Conservation (phyloP, 2,329 filamentous ascomycete genomes). For the Xylariaceae sp. region DNA sequence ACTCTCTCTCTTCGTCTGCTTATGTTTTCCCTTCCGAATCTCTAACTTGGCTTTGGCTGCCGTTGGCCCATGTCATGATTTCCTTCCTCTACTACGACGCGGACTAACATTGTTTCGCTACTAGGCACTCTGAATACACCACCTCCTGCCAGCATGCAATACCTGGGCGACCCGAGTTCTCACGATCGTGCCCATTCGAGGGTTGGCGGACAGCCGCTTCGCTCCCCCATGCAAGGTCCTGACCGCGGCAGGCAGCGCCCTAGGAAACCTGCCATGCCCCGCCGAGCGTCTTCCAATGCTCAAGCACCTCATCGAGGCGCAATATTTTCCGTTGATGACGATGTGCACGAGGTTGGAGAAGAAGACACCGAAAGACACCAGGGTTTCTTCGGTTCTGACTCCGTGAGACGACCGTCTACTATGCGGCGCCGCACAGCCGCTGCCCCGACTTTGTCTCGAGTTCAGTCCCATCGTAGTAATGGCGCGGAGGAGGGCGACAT, state of each 20-base stretch:
- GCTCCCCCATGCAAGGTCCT: slow-evolving; percentile 41
- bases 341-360: slow-evolving; percentile 71
- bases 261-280: slow-evolving; percentile 68
- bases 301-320: slow-evolving; percentile 75
- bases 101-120: slow-evolving; percentile 18
- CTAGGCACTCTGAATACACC: slow-evolving; percentile 32
- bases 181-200: slow-evolving; percentile 37
- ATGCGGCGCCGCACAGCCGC: slow-evolving; percentile 35
- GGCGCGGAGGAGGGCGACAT: slow-evolving; percentile 26
- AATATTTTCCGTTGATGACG: slow-evolving; percentile 89
- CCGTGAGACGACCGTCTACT: slow-evolving; percentile 27
- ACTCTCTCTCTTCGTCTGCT: slow-evolving; percentile 1
- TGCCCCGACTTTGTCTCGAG: slow-evolving; percentile 35
- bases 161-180: slow-evolving; percentile 31
- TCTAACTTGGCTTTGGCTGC: not conserved
- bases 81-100: slow-evolving; percentile 2
- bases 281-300: slow-evolving; percentile 68
- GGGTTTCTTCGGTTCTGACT: slow-evolving; percentile 17
- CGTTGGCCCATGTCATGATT: slow-evolving; percentile 9
- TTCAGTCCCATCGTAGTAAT: slow-evolving; percentile 36
- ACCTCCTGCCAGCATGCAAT: slow-evolving; percentile 10
- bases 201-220: slow-evolving; percentile 31
- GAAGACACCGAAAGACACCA: slow-evolving; percentile 46
- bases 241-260: slow-evolving; percentile 50
- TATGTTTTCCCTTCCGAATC: not conserved